Base-by-base conservation (phyloP, 2,329 filamentous ascomycete species). In the Trichothecium roseum region DNA sequence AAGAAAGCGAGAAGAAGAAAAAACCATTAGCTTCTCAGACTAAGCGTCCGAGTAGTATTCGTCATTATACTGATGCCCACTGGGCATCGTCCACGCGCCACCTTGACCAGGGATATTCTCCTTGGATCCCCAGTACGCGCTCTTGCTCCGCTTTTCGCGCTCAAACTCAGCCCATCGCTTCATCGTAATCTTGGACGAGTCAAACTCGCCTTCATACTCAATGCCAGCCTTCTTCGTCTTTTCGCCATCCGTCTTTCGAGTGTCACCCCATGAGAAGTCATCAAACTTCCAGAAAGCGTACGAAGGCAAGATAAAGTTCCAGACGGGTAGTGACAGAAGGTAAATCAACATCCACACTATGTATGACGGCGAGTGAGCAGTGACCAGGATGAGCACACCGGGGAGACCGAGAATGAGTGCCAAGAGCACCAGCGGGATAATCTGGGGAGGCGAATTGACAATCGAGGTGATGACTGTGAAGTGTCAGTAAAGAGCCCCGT, bases 221-320 rank as follows among this genome's bases (percentile, higher is more conserved):
- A 87, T 78, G 22, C 85, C 84, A 3, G 74, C 84, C 63, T 89
- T 91, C 68, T 89, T 88, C 12, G 76, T 81, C 64, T 83, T 85
- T 53, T 94, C 89, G 18, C 88, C 88, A 0, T 81, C 84, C 28
- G 89, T 94, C 74, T 96, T 94, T 42, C 91, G 78, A 37, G 91
- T 98, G 44, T 98, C 93, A 52, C 91, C 91, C 91, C 91, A 98
- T 38, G 84, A 94, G 69, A 98, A 98, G 66, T 98, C 91, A 57
- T 98, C 91, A 56, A 98, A 98, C 64, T 98, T 96, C 91, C 91
- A 98, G 69, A 89, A 98, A 3, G 91, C 83, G 55, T 98, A 98
- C 7, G 77, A 76, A 0, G 91, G 91, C 8, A 98, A 77, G 27
- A 98, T 71, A 56, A 98, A 94, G 61, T 98, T 98, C 91, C 91